Evolutionary conservation across 2,329 filamentous ascomycete species (phyloP), one percentile per base, ranked within the genome.

Genomic region (Immersiporthe knoxdaviesiana): DNA sequence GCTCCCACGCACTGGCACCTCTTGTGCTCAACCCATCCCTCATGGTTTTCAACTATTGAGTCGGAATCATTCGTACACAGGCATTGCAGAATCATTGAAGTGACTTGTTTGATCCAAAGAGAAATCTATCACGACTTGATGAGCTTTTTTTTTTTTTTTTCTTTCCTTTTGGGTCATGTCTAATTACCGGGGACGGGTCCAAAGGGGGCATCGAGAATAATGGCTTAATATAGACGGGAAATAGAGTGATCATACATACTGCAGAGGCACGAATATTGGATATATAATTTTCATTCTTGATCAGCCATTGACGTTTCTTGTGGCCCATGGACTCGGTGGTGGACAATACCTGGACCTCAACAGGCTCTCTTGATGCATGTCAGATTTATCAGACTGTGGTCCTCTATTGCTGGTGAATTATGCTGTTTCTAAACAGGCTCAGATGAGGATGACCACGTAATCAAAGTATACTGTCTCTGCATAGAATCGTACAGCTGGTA

Each of bases 1-100:
- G 82, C 58, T 81, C 80, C 54, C 87, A 89, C 75, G 85, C 88
- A 72, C 77, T 88, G 58, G 76, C 88, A 60, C 87, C 87, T 14
- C 82, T 90, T 56, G 83, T 81, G 62, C 78, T 90, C 67, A 90
- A 90, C 73, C 87, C 87, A 11, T 85, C 85, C 65, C 77, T 90
- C 76, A 90, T 90, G 87, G 81, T 84, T 72, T 87, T 88, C 73
- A 86, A 83, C 27, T 88, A 82, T 79, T 88, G 81, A 75, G 27
- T 41, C 24, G 12, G n/a, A 27, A n/a, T 1, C n/a, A 7, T 56
- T 16, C 12, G 27, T 16, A 14, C n/a, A 30, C 50, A 52, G 24
- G 6, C 11, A 27, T 27, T 16, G 11, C 14, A 30, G 50, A 27
- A 30, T 14, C 4, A 16, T 16, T 1, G 4, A 54, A 18, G 24